Evolutionary conservation across 345 rosid species (phyloP).

Genomic region (Turritis glabra): DNA sequence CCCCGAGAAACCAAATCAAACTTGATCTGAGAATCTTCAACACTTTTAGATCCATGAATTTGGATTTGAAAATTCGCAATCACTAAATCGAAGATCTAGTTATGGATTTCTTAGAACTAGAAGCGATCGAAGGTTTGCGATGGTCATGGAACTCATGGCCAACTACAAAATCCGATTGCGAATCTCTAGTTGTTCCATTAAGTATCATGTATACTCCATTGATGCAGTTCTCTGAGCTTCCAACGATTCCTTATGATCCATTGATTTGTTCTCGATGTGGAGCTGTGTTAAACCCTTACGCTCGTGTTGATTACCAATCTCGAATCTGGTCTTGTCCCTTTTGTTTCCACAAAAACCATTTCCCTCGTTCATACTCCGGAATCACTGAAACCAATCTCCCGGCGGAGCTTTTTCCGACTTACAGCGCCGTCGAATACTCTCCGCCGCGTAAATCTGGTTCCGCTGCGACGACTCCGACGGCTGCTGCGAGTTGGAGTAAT

Average conservation of each 20-base stretch:
- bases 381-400: slow-evolving; percentile 83
- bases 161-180: slow-evolving; percentile 56
- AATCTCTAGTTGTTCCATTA: slow-evolving; percentile 69
- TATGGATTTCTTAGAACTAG: slow-evolving; percentile 90
- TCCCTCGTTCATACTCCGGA: slow-evolving; percentile 77
- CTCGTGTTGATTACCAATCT: slow-evolving; percentile 84
- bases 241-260: slow-evolving; percentile 83
- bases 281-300: slow-evolving; percentile 82
- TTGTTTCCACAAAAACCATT: slow-evolving; percentile 59
- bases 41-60: neutral
- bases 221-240: slow-evolving; percentile 80
- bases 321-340: slow-evolving; percentile 93
- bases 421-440: slow-evolving; percentile 77
- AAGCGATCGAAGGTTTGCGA: slow-evolving; percentile 87
- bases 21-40: neutral
- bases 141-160: slow-evolving; percentile 99
- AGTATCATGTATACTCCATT: slow-evolving; percentile 84
- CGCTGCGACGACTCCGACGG: neutral
- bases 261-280: slow-evolving; percentile 65
- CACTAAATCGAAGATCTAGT: slow-evolving; percentile 22
- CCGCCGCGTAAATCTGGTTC: slow-evolving; percentile 29
- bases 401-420: slow-evolving; percentile 96
- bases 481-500: slow-evolving; percentile 23
- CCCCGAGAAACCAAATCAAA: neutral
- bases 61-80: neutral